Evolutionary conservation across 345 rosid species (phyloP).

Genomic region (Raphanus sativus): DNA sequence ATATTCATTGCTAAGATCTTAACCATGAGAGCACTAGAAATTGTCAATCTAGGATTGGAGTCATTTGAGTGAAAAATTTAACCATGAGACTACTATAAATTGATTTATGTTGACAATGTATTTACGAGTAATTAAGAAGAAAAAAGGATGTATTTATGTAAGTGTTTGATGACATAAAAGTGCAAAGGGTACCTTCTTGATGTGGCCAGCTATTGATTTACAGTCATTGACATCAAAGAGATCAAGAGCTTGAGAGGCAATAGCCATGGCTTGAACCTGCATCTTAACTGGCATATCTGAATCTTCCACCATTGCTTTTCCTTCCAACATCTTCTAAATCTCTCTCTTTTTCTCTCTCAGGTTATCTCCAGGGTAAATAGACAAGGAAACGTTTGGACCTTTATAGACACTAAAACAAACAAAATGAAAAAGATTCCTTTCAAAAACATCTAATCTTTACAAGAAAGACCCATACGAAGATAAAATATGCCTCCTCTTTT

Average conservation of each 20-base stretch:
- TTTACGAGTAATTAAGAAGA: too few relatives aligned
- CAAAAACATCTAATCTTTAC: constrained; percentile 13
- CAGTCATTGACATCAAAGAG: constrained; percentile 61
- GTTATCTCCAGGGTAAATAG: background rate
- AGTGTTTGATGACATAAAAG: background rate
- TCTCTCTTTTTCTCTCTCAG: background rate
- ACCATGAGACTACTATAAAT: too few relatives aligned
- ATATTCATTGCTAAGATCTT: background rate
- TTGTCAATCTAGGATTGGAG: too few relatives aligned
- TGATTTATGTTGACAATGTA: too few relatives aligned
- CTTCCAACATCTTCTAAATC: constrained; percentile 59
- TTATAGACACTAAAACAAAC: constrained; percentile 19
- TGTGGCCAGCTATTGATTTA: constrained; percentile 59
- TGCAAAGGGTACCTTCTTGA: constrained; percentile 54
- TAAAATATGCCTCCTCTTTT: constrained; percentile 12
- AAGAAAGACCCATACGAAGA: constrained; percentile 28
- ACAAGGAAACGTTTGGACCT: constrained; percentile 21
- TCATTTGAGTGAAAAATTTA: too few relatives aligned
- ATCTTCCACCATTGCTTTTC: constrained; percentile 71
- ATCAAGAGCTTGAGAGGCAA: constrained; percentile 76
- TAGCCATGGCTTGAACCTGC: constrained; percentile 85
- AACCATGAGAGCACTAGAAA: background rate
- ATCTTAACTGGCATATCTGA: constrained; percentile 89
- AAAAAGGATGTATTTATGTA: background rate
- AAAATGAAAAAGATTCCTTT: constrained; percentile 9